Evolutionary conservation across 2,329 filamentous ascomycete genomes (phyloP).

Genomic region (Penicillium frequentans): DNA sequence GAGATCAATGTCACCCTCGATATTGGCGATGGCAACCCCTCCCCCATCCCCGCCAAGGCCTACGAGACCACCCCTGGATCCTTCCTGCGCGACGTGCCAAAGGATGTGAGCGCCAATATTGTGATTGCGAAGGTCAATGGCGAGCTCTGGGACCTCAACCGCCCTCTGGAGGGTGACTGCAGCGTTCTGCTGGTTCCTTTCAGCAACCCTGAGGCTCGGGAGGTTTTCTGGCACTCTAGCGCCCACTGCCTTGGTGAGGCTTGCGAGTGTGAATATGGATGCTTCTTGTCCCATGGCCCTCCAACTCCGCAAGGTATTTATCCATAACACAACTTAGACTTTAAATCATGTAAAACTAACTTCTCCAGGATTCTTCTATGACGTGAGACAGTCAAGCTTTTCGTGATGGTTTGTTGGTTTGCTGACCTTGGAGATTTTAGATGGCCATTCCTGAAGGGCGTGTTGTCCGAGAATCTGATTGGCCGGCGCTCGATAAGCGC

Average conservation of each 20-base stretch:
- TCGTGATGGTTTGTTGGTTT: no score
- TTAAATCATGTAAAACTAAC: no score
- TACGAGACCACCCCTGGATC: constrained; percentile 91
- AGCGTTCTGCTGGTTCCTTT: constrained; percentile 84
- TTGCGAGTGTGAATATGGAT: constrained; percentile 85
- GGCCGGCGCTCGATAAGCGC: constrained; percentile 79
- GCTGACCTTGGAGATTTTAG: no score
- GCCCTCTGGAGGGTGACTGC: constrained; percentile 85
- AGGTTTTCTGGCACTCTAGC: constrained; percentile 97
- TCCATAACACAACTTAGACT: no score
- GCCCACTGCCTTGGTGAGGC: constrained; percentile 96
- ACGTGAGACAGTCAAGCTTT: no score
- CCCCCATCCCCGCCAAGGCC: constrained; percentile 63
- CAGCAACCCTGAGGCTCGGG: constrained; percentile 72
- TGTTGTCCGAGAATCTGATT: constrained; percentile 72
- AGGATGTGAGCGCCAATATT: constrained; percentile 76
- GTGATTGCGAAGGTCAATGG: constrained; percentile 85
- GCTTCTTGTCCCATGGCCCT: constrained; percentile 89
- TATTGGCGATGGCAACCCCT: constrained; percentile 42
- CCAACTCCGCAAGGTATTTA: constrained; percentile 66
- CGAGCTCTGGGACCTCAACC: constrained; percentile 87
- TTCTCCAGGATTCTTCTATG: no score
- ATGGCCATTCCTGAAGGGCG: constrained; percentile 77
- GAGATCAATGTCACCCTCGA: constrained; percentile 52
- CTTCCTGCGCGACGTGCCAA: constrained; percentile 76